Percentiles rank a stretch among this genome's conserved stretches.
phyloP scores from a whole-genome alignment of 805 yeast species.

The Tetrapisispora arboricola region DNA sequence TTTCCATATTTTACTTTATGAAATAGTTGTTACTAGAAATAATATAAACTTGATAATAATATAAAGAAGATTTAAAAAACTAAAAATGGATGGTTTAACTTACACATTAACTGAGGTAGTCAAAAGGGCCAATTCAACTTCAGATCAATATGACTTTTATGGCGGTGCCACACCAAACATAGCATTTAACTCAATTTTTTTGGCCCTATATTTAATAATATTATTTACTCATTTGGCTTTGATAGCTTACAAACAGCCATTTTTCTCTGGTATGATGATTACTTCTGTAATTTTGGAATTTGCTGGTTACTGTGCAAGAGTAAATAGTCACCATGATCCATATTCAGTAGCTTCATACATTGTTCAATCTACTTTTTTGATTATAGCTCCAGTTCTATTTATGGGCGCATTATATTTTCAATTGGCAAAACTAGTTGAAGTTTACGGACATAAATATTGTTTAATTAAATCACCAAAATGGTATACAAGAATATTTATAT shows the following conservation, averaged over 20 bases:
- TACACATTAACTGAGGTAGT: neutral
- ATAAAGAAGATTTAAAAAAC: neutral
- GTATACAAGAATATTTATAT: slow-evolving; percentile 49
- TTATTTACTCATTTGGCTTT: slow-evolving; percentile 37
- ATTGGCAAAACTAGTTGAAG: slow-evolving; percentile 53
- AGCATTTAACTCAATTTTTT: slow-evolving; percentile 50
- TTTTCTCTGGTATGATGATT: slow-evolving; percentile 52
- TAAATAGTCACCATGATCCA: slow-evolving; percentile 34
- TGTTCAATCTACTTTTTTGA: slow-evolving; percentile 57
- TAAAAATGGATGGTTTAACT: neutral
- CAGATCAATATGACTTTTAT: slow-evolving; percentile 14
- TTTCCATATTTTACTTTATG: no score
- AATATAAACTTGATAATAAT: no score
- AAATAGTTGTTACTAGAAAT: no score
- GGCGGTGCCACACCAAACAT: slow-evolving; percentile 39
- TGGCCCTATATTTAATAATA: slow-evolving; percentile 43
- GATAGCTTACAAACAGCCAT: slow-evolving; percentile 43
- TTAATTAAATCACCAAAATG: slow-evolving; percentile 26
- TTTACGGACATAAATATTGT: slow-evolving; percentile 50
- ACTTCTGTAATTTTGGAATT: slow-evolving; percentile 51
- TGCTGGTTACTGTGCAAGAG: slow-evolving; percentile 58
- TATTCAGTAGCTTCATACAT: slow-evolving; percentile 35
- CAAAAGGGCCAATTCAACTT: neutral
- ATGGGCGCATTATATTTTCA: slow-evolving; percentile 77
- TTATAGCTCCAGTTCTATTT: slow-evolving; percentile 72